Evolutionary conservation across 2,329 filamentous ascomycete species (phyloP), one percentile per base, ranked within the genome.

Genomic region (Didymella glomerata): DNA sequence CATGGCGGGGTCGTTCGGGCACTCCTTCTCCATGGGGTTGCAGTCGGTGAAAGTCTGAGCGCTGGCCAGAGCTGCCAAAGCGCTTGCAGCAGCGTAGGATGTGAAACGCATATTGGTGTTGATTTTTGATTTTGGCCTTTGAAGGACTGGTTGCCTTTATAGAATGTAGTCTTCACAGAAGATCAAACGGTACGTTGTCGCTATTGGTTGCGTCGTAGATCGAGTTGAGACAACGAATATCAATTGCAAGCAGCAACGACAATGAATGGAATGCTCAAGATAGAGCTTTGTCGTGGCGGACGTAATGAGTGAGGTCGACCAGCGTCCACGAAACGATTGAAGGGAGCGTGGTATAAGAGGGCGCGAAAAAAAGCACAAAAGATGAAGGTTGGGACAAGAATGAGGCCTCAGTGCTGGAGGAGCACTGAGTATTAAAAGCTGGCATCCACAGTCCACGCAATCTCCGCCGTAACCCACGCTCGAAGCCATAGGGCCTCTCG

Each of bases 1-100:
- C 54, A 82, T 74, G 56, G 79, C 80, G 13, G 78, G 73, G 65
- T 83, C 71, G 49, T 78, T 70, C n/a, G 80, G 76, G 65, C 81
- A 83, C 6, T 72, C 70, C 66, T 79, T 79, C 62, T 78, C 68
- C 38, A 68, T 77, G 7, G 80, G 80, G 61, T 82, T 75, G 70
- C 80, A 82, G 51, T 76, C 71, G 20, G 79, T 80, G 61, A 76
- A 81, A 52, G 80, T 82, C 65, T 82, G 80, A 25, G 76, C 79
- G n/a, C 63, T 70, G 56, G 71, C 71, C 22, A 77, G 50, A 53
- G 68, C 66, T 27, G 70, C 71, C 54, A 80, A 61, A 14, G 73
- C 72, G 62, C 72, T 70, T 28, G 67, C 64, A 7, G 65, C 65
- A 45, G 68, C 48, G 48, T 68, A 71, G 32, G 67, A 56, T 46